A percentile compares a stretch with the other conserved stretches of the same genome.
Conservation (phyloP, 1,284 basidiomycete genomes). For the Ustilago curta region DNA sequence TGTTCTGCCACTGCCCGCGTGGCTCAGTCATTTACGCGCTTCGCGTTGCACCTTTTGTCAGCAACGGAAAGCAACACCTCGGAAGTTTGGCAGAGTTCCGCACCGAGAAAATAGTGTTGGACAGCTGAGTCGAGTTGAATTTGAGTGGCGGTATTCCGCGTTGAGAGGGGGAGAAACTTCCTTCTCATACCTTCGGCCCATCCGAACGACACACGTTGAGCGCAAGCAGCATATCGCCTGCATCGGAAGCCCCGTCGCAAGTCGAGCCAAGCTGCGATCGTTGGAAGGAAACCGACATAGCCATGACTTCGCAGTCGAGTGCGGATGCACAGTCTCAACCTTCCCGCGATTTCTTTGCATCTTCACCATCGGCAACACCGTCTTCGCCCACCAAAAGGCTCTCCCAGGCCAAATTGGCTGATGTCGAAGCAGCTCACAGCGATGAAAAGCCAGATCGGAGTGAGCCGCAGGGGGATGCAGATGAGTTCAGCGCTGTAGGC, state of each 20-base stretch:
- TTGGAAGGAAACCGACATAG: not conserved
- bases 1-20: slow-evolving; percentile 3
- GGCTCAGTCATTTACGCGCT: slow-evolving; percentile 15
- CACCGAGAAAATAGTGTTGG: slow-evolving; percentile 12
- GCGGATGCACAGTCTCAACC: slow-evolving; percentile 32
- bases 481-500: slow-evolving; percentile 27
- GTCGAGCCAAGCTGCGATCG: not conserved
- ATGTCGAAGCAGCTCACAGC: not conserved
- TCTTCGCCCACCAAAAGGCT: slow-evolving; percentile 21
- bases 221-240: not conserved
- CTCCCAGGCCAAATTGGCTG: not conserved
- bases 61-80: slow-evolving; percentile 8
- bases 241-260: not conserved
- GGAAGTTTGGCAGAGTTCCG: not conserved
- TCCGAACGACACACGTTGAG: not conserved
- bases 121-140: slow-evolving; percentile 7
- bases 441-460: not conserved
- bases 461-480: not conserved
- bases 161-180: too few relatives aligned
- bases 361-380: slow-evolving; percentile 44
- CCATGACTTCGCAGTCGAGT: slow-evolving; percentile 39
- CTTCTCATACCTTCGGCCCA: not conserved
- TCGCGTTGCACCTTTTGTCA: slow-evolving; percentile 15
- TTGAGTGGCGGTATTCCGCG: slow-evolving; percentile 15
- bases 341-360: slow-evolving; percentile 48